phyloP scores from a whole-genome alignment of 2,329 filamentous ascomycete genomes.

The Didymosphaeria variabile region DNA sequence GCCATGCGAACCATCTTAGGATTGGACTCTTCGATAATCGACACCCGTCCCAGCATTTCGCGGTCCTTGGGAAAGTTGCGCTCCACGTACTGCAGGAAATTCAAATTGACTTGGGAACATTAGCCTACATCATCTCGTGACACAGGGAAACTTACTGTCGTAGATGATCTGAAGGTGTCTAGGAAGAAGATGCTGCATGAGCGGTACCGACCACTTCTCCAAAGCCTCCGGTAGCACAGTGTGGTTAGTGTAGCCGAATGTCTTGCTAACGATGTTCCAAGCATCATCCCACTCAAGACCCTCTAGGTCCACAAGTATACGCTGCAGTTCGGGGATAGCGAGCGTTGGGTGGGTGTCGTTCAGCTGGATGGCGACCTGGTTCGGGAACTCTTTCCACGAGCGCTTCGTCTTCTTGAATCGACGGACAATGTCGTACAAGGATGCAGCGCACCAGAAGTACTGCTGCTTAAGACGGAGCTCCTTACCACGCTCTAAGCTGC shows the following conservation, averaged over 20 bases:
- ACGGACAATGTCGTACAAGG: conserved; percentile 93
- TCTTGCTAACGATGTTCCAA: conserved; percentile 71
- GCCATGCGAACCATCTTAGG: conserved; percentile 99
- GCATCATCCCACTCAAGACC: conserved; percentile 92
- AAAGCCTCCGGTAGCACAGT: conserved; percentile 95
- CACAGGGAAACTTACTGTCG: conserved; percentile 17
- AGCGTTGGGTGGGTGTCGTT: conserved; percentile 98
- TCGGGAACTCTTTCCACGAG: conserved; percentile 89
- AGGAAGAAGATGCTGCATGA: conserved; percentile 91
- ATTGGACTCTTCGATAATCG: conserved; percentile 95
- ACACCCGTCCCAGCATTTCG: conserved; percentile 86
- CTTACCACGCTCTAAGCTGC: conserved; percentile 84
- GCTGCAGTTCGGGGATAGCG: conserved; percentile 93
- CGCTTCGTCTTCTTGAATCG: conserved; percentile 98
- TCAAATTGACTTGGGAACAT: conserved; percentile 90
- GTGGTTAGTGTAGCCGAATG: conserved; percentile 98
- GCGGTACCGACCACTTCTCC: conserved; percentile 96
- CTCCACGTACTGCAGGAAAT: conserved; percentile 91
- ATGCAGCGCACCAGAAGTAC: conserved; percentile 99
- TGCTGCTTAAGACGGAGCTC: conserved; percentile 98
- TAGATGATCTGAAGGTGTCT: conserved; percentile 76
- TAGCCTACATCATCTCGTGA: conserved; percentile 69
- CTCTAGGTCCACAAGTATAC: conserved; percentile 89
- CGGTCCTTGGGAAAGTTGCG: conserved; percentile 88
- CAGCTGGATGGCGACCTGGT: conserved; percentile 95